These are phyloP conservation scores for Rosa chinensis DNA, from an alignment of 306 rosid species.

Conservation along the genomic window DNA sequence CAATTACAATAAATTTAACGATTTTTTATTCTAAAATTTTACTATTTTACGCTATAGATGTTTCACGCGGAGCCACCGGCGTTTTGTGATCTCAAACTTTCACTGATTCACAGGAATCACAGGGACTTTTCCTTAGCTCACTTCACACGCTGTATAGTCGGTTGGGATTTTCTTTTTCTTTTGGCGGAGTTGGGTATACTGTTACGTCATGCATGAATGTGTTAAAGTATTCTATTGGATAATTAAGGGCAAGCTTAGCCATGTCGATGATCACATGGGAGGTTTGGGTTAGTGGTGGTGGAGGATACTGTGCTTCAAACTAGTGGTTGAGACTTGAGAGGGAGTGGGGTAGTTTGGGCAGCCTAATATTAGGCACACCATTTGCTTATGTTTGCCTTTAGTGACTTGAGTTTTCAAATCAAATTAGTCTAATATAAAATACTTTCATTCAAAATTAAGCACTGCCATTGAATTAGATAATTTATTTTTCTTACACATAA, in stretches of 20 bases:
- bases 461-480: neutral
- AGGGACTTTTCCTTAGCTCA: neutral
- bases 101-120: neutral
- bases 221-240: slow-evolving; percentile 21
- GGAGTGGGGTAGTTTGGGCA: neutral
- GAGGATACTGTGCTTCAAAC: neutral
- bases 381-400: slow-evolving; percentile 1
- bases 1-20: too few relatives aligned
- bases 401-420: neutral
- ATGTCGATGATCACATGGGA: slow-evolving; percentile 28
- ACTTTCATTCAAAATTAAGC: neutral
- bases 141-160: neutral
- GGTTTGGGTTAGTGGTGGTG: slow-evolving; percentile 26
- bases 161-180: neutral
- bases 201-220: slow-evolving; percentile 5
- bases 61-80: neutral
- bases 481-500: neutral
- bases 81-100: neutral
- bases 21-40: too few relatives aligned
- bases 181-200: slow-evolving; percentile 28
- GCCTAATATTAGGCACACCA: slow-evolving; percentile 21
- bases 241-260: slow-evolving; percentile 3
- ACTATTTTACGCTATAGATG: too few relatives aligned
- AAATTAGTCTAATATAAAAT: neutral
- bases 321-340: neutral